These are phyloP conservation scores for Warburgia ugandensis DNA, from an alignment of 164 flowering plant species.

Conservation along the genomic window DNA sequence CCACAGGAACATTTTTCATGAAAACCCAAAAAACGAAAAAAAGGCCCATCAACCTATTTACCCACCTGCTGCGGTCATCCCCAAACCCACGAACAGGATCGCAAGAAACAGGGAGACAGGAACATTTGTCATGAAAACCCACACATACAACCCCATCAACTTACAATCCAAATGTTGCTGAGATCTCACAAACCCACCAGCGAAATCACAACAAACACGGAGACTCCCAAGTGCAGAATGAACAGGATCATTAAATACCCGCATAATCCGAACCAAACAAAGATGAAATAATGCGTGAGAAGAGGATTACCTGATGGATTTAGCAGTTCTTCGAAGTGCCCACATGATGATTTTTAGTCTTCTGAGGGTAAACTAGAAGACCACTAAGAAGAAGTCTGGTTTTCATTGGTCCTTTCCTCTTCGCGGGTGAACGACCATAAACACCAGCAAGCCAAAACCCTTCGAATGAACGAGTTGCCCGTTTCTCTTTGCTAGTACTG, in stretches of 20 bases:
- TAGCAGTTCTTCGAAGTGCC: conserved; percentile 52
- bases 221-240: neutral
- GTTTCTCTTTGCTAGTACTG: too few relatives aligned
- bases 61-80: neutral
- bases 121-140: neutral
- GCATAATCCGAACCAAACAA: neutral
- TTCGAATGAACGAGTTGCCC: too few relatives aligned
- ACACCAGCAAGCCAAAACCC: too few relatives aligned
- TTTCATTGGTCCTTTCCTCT: too few relatives aligned
- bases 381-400: too few relatives aligned
- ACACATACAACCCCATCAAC: too few relatives aligned
- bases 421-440: too few relatives aligned
- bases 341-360: conserved; percentile 28
- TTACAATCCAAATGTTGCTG: too few relatives aligned
- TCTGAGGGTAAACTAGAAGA: too few relatives aligned
- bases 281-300: neutral
- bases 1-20: neutral
- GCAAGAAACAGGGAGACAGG: neutral
- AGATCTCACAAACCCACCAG: too few relatives aligned
- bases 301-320: conserved; percentile 38
- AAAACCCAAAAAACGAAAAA: neutral
- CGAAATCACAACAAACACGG: neutral
- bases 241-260: neutral
- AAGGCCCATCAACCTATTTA: neutral
- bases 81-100: neutral